Percentiles rank a stretch among this genome's conserved stretches.
Conservation (phyloP, 2,329 filamentous ascomycete species). For the Microdochium trichocladiopsis region DNA sequence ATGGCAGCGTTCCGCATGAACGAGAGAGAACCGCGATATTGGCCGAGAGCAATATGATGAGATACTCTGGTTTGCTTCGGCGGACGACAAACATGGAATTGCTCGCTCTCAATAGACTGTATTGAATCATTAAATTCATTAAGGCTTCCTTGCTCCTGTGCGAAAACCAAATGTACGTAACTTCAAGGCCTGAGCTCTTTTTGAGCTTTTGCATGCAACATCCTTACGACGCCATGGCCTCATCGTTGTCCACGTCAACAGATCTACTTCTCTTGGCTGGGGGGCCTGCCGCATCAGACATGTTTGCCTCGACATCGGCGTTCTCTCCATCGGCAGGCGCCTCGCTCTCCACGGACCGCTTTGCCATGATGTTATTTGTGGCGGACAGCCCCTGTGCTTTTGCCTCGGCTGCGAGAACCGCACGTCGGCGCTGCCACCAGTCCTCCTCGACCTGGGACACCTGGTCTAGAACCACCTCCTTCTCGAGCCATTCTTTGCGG, state of each 20-base stretch:
- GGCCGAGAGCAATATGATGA: no score
- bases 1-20: no score
- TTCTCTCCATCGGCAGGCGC: neutral
- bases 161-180: no score
- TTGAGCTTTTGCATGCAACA: no score
- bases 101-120: no score
- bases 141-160: no score
- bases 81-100: no score
- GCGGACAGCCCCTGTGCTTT: slow-evolving; percentile 1
- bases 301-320: neutral
- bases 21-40: no score
- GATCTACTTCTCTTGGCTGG: neutral
- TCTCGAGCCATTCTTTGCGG: slow-evolving; percentile 70
- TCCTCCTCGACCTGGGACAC: slow-evolving; percentile 60
- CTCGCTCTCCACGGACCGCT: neutral
- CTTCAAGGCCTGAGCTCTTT: no score
- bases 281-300: neutral
- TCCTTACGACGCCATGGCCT: neutral
- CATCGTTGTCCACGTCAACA: neutral
- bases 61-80: no score
- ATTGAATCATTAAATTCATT: no score
- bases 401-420: slow-evolving; percentile 35
- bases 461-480: slow-evolving; percentile 72
- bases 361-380: neutral
- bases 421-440: slow-evolving; percentile 52